A percentile compares a stretch with the other conserved stretches of the same genome.
These are phyloP conservation scores for Amaranthus tricolor DNA, from an alignment of 179 eudicot genomes.

Conservation along the genomic window DNA sequence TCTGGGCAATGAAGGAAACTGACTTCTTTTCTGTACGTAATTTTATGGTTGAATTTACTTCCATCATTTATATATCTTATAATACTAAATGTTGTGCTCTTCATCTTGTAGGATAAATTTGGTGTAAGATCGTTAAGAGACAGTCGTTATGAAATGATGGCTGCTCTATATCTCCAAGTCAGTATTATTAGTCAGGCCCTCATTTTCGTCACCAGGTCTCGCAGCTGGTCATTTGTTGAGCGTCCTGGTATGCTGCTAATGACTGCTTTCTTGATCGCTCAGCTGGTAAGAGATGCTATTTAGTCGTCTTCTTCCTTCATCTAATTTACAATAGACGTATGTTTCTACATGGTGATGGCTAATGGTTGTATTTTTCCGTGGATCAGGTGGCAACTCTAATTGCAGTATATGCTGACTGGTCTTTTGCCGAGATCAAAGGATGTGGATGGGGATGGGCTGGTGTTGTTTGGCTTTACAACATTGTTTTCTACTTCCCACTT, in stretches of 20 bases:
- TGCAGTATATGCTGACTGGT: slow-evolving; percentile 78
- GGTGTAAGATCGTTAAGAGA: slow-evolving; percentile 31
- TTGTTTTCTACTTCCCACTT: slow-evolving; percentile 62
- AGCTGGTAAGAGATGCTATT: slow-evolving; percentile 44
- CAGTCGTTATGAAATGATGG: slow-evolving; percentile 38
- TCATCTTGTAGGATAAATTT: slow-evolving; percentile 31
- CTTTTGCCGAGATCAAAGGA: slow-evolving; percentile 68
- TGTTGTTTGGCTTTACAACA: slow-evolving; percentile 66
- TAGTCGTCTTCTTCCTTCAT: background rate
- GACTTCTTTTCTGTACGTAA: slow-evolving; percentile 59
- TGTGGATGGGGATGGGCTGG: slow-evolving; percentile 95
- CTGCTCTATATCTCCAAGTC: slow-evolving; percentile 77
- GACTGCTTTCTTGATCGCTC: slow-evolving; percentile 59
- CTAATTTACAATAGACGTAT: no score
- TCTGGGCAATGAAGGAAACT: slow-evolving; percentile 64
- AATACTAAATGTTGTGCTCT: background rate
- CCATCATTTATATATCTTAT: background rate
- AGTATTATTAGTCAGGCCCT: slow-evolving; percentile 79
- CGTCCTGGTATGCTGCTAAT: slow-evolving; percentile 63
- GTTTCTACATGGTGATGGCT: background rate
- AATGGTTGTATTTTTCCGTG: background rate
- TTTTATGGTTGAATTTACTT: background rate
- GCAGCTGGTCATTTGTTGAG: slow-evolving; percentile 72
- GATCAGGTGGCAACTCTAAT: slow-evolving; percentile 66
- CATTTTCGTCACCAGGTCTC: slow-evolving; percentile 74